A percentile compares a stretch with the other conserved stretches of the same genome.
Conservation (phyloP, 495 filamentous ascomycete genomes). For the Patellaria atrata region DNA sequence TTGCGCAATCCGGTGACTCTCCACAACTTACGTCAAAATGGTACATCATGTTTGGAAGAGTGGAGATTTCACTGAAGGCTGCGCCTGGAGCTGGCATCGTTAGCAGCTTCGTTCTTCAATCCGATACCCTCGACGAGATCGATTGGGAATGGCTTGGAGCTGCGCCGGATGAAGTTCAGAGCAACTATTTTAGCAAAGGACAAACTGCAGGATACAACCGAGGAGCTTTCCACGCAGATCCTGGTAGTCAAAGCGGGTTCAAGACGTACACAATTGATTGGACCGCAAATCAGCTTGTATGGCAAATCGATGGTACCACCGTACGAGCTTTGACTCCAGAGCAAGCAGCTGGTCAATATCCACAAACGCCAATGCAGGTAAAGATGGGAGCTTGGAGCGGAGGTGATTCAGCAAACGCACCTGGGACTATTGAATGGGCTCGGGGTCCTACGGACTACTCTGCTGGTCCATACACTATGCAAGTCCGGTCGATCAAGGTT, state of each 20-base stretch:
- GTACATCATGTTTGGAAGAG: constrained; percentile 60
- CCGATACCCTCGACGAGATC: constrained; percentile 86
- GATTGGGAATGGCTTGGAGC: constrained; percentile 76
- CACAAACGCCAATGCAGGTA: constrained; percentile 80
- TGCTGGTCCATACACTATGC: constrained; percentile 72
- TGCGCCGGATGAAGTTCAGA: constrained; percentile 53
- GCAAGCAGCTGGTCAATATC: constrained; percentile 55
- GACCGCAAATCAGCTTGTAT: constrained; percentile 60
- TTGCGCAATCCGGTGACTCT: constrained; percentile 65
- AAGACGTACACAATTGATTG: constrained; percentile 89
- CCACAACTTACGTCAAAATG: constrained; percentile 64
- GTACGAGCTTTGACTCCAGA: constrained; percentile 53
- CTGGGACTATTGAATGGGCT: constrained; percentile 81
- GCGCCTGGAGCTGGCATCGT: constrained; percentile 58
- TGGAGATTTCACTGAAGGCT: constrained; percentile 44
- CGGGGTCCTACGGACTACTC: constrained; percentile 67
- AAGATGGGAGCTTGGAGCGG: constrained; percentile 80
- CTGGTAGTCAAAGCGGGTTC: constrained; percentile 46
- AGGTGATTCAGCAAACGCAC: constrained; percentile 56
- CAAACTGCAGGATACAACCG: constrained; percentile 58
- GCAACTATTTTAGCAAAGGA: constrained; percentile 92
- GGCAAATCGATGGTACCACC: constrained; percentile 60
- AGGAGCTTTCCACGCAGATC: constrained; percentile 46
- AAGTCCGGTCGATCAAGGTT: constrained; percentile 57
- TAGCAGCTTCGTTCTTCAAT: constrained; percentile 73